phyloP scores from a whole-genome alignment of 257 asterid species.

The Gentiana dahurica region DNA sequence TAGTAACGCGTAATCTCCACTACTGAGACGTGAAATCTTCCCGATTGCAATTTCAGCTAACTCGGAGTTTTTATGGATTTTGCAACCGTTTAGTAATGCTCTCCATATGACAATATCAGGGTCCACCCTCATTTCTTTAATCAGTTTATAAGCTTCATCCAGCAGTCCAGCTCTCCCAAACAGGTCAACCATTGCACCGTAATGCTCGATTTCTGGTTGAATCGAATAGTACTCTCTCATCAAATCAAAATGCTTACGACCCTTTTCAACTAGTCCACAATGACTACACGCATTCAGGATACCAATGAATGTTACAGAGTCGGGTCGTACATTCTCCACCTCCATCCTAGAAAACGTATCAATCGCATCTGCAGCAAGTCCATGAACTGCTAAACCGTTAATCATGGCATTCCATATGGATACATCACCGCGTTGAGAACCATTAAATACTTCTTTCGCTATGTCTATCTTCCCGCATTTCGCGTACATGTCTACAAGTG shows the following conservation, averaged over 20 bases:
- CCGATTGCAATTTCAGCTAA: conserved; percentile 40
- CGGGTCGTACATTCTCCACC: conserved; percentile 38
- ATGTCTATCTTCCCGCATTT: conserved; percentile 64
- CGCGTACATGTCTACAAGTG: conserved; percentile 67
- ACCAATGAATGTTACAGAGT: conserved; percentile 58
- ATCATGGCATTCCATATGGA: conserved; percentile 76
- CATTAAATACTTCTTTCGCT: conserved; percentile 45
- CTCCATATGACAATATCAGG: conserved; percentile 76
- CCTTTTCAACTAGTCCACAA: conserved; percentile 58
- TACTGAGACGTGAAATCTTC: conserved; percentile 40
- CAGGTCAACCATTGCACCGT: conserved; percentile 75
- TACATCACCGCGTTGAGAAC: conserved; percentile 29
- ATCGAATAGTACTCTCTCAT: conserved; percentile 43
- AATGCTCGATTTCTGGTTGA: conserved; percentile 69
- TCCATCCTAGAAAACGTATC: conserved; percentile 33
- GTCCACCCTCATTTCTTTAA: conserved; percentile 53
- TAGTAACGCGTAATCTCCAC: conserved; percentile 59
- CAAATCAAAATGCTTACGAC: conserved; percentile 37
- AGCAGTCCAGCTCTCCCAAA: conserved; percentile 59
- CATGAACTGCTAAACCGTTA: conserved; percentile 59
- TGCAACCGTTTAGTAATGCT: conserved; percentile 63
- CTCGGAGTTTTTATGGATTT: conserved; percentile 44
- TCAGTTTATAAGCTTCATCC: conserved; percentile 46
- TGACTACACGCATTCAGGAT: conserved; percentile 62
- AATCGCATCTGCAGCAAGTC: conserved; percentile 60